Evolutionary conservation across 164 flowering plant species (phyloP).

Genomic region (Stephania cephalantha): DNA sequence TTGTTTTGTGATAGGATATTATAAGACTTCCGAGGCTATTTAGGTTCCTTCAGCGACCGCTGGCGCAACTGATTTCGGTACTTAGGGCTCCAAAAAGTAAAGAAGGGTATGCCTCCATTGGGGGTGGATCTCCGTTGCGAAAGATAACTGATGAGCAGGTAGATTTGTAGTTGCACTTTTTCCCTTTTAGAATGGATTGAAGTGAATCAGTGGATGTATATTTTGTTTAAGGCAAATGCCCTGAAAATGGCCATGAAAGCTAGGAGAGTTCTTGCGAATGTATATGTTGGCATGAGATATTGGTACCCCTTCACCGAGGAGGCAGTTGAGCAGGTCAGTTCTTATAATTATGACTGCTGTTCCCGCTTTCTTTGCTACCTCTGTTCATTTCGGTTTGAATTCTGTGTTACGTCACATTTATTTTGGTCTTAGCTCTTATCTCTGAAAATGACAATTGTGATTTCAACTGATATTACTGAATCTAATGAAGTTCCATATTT

Average conservation of each 20-base stretch:
- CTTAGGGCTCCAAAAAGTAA: constrained; percentile 94
- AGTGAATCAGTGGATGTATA: neutral
- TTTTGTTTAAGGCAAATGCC: constrained; percentile 59
- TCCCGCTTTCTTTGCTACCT: neutral
- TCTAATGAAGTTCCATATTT: neutral
- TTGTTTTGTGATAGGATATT: constrained; percentile 53
- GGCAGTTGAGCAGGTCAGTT: constrained; percentile 66
- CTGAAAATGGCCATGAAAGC: constrained; percentile 65
- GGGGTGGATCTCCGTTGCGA: constrained; percentile 97
- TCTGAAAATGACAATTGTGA: neutral
- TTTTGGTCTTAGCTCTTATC: neutral
- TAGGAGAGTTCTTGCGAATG: constrained; percentile 50
- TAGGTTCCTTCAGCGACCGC: constrained; percentile 69
- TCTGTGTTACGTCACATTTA: neutral
- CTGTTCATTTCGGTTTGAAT: neutral
- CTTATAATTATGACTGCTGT: neutral
- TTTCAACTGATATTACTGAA: neutral
- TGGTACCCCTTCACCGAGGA: constrained; percentile 97
- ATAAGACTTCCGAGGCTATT: constrained; percentile 88
- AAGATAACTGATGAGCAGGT: constrained; percentile 93
- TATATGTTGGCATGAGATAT: constrained; percentile 93
- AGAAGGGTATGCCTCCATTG: constrained; percentile 98
- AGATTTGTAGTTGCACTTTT: no score
- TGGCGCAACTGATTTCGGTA: constrained; percentile 80
- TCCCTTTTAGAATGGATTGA: neutral